A percentile compares a stretch with the other conserved stretches of the same genome.
These are phyloP conservation scores for Brassica napus DNA, from an alignment of 345 rosid genomes.

Conservation along the genomic window Da-Ae NC_063444.1:43210001-43210500, in stretches of 20 bases:
- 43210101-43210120: conserved; percentile 18
- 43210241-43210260: conserved; percentile 82
- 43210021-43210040: conserved; percentile 26
- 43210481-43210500: conserved; percentile 76
- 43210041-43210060: neutral
- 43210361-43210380: conserved; percentile 90
- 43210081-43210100: neutral
- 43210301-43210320: conserved; percentile 88
- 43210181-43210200: conserved; percentile 8
- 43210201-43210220: conserved; percentile 1
- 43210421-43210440: conserved; percentile 6
- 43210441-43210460: conserved; percentile 6
- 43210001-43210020: conserved; percentile 91
- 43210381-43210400: conserved; percentile 77
- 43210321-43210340: conserved; percentile 90
- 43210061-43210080: too few relatives aligned
- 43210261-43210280: conserved; percentile 71
- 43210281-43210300: conserved; percentile 81
- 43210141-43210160: neutral
- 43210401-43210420: neutral
- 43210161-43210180: neutral
- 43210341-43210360: conserved; percentile 79
- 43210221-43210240: conserved; percentile 20
- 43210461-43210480: conserved; percentile 16
- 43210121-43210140: neutral